Base-by-base conservation (phyloP, 73 alveolate species). In the Paramecium pentaurelia region DNA sequence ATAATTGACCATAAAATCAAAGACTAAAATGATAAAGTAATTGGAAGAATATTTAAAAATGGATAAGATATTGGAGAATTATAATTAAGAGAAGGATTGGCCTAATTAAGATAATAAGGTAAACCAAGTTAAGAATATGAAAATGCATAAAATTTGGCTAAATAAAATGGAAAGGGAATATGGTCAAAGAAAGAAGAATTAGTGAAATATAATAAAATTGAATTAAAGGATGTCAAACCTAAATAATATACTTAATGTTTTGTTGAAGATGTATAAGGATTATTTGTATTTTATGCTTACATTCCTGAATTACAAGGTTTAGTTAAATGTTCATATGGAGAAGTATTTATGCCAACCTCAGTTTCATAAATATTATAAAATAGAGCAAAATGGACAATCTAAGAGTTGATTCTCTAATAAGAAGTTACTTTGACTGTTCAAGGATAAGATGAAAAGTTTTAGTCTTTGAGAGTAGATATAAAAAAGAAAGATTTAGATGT, bases 1-100 rank as follows among this genome's bases (percentile, higher is more conserved):
- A 94, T 92, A 49, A 40, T 92, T 5, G 97, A 94, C 59, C 90
- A 86, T 37, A 73, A 80, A 77, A 80, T 80, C n/a, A 80, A 80
- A 44, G 91, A 80, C 25, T 45, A 22, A 18, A 80, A 80, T 80
- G 91, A 80, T 42, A 80, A 80, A 64, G 73, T 80, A n/a, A 80
- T 80, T 20, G 91, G 91, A 10, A 80, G 91, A 80, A 64, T 80
- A 10, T 80, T 80, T 73, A 80, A 80, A 49, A 80, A 80, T 80
- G 91, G 91, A 20, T 44, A 80, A 27, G 91, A 80, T 80, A 45
- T 80, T 25, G 91, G 77, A 22, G 71, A 45, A 49, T 80, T 10
- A 38, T 27, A 45, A 44, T 28, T 80, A 14, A 80, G 34, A 25
- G 91, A 80, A 36, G 91, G 91, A 22, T 47, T 80, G 12, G 91